A percentile compares a stretch with the other conserved stretches of the same genome.
Evolutionary conservation across 2,329 filamentous ascomycete genomes (phyloP).

Genomic region (Bipolaris cookei): DNA sequence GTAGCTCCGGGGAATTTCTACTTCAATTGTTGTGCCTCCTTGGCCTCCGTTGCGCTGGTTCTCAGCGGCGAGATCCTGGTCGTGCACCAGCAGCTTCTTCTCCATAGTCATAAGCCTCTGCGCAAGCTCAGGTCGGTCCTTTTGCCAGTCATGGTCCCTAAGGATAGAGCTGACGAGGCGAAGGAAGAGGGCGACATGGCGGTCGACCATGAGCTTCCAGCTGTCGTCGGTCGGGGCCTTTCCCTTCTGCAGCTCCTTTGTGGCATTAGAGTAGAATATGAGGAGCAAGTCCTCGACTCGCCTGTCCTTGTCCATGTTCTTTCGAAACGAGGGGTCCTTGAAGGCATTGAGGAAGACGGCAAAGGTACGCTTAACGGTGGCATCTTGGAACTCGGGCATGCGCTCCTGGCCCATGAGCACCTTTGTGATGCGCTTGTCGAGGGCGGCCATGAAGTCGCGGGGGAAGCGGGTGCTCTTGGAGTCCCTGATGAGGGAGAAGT

Average conservation of each 20-base stretch:
- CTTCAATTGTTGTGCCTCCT: conserved; percentile 74
- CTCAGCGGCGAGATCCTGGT: conserved; percentile 80
- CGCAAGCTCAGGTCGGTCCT: conserved; percentile 84
- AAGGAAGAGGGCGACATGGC: conserved; percentile 93
- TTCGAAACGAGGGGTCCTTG: conserved; percentile 85
- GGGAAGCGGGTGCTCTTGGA: conserved; percentile 74
- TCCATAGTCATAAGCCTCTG: conserved; percentile 80
- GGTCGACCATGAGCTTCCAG: conserved; percentile 91
- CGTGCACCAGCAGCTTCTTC: conserved; percentile 90
- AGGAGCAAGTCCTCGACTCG: conserved; percentile 90
- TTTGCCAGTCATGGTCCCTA: conserved; percentile 82
- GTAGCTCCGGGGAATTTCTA: conserved; percentile 81
- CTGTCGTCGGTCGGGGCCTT: conserved; percentile 79
- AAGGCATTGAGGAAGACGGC: conserved; percentile 93
- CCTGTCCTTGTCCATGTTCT: conserved; percentile 90
- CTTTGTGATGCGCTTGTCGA: conserved; percentile 79
- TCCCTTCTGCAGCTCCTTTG: conserved; percentile 83
- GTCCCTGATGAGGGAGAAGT: conserved; percentile 74
- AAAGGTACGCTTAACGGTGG: conserved; percentile 91
- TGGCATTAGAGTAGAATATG: conserved; percentile 95
- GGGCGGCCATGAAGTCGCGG: conserved; percentile 71
- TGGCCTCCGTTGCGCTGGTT: conserved; percentile 62
- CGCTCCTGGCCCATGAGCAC: conserved; percentile 82
- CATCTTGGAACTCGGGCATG: conserved; percentile 86
- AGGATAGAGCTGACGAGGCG: conserved; percentile 81